Evolutionary conservation across 1,284 basidiomycete genomes (phyloP).

Genomic region (Earliella scabrosa): DNA sequence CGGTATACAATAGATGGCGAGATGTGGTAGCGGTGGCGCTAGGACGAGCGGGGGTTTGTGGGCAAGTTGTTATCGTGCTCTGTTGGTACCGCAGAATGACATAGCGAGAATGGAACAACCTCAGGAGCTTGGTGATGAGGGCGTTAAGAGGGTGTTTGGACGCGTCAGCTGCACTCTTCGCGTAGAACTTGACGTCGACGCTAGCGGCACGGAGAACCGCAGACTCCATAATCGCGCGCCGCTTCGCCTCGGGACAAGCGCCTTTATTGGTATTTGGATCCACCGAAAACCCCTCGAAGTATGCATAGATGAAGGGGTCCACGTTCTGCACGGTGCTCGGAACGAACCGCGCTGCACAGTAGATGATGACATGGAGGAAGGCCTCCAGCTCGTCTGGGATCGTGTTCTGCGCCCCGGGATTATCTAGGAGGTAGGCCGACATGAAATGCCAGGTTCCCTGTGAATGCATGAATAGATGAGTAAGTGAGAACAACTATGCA

Average conservation of each 20-base stretch:
- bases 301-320: neutral
- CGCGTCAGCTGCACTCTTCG: no score
- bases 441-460: constrained; percentile 21
- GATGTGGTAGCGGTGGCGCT: no score
- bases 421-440: neutral
- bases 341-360: constrained; percentile 7
- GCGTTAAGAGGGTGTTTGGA: neutral
- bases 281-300: neutral
- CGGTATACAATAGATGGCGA: no score
- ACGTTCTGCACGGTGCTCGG: neutral
- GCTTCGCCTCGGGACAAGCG: neutral
- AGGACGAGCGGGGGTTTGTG: no score
- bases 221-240: neutral
- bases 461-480: neutral
- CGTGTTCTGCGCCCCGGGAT: neutral
- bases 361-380: constrained; percentile 9
- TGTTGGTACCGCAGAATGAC: no score
- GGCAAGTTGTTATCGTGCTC: no score
- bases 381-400: constrained; percentile 13
- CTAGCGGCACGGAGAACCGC: no score
- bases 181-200: no score
- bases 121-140: no score
- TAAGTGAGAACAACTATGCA: neutral
- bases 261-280: no score
- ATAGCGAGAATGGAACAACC: no score